A percentile compares a stretch with the other conserved stretches of the same genome.
These are phyloP conservation scores for Mentha longifolia DNA, from an alignment of 257 asterid species.

Conservation along the genomic window DNA sequence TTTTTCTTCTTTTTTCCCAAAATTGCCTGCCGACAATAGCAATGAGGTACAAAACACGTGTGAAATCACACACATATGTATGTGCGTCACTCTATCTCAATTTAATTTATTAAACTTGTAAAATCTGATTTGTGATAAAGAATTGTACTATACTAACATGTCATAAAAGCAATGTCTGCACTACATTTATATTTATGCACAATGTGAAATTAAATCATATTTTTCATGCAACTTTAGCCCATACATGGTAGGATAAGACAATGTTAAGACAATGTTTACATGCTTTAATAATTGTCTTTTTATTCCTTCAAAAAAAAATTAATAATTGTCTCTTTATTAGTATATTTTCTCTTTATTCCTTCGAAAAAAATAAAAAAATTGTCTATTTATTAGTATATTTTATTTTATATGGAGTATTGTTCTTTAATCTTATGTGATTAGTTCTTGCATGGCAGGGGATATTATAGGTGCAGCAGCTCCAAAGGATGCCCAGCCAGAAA, in stretches of 20 bases:
- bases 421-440: background rate
- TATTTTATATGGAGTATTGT: too few species aligned
- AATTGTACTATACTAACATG: background rate
- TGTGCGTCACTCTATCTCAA: conserved; percentile 1
- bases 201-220: conserved; percentile 11
- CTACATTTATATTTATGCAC: conserved; percentile 15
- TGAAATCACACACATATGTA: background rate
- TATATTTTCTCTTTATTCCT: too few species aligned
- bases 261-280: too few species aligned
- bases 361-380: too few species aligned
- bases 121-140: background rate
- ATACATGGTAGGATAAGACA: conserved; percentile 28
- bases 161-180: background rate
- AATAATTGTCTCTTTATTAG: too few species aligned
- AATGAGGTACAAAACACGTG: background rate
- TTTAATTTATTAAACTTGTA: conserved; percentile 9
- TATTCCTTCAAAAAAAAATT: too few species aligned
- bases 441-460: conserved; percentile 64
- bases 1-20: background rate
- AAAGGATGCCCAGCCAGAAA: conserved; percentile 88
- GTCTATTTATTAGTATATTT: too few species aligned
- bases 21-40: conserved; percentile 31
- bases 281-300: conserved; percentile 10
- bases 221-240: conserved; percentile 2
- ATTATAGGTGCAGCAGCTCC: conserved; percentile 81